Evolutionary conservation across 352 stramenopile species (phyloP), one percentile per base, ranked within the genome.

Genomic region (Plasmopara halstedii): DNA sequence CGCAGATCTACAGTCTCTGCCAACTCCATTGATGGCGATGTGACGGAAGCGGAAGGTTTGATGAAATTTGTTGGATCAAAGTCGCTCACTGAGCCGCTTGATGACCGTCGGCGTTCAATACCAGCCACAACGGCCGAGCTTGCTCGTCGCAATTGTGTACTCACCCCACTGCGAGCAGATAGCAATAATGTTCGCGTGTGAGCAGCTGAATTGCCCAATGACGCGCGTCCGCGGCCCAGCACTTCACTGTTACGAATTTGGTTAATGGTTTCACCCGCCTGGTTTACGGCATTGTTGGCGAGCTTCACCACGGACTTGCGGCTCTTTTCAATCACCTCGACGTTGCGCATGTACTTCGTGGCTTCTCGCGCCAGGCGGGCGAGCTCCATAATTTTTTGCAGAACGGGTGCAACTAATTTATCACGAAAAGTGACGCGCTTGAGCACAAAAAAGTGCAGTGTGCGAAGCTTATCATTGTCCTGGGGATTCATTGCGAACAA

Each of bases 391-490:
- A 86, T 48, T 10, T 62, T 64, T 6, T 75, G 56, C 38, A 85
- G 44, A 27, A 83, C 50, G 1, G 74, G 67, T 3, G 63, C 64
- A 22, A 84, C 49, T n/a, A 69, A 23, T 34, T 69, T 69, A 19
- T 69, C 55, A 19, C 77, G 70, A 10, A 81, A 59, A 31, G 73
- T 73, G 7, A 84, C 47, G 15, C 56, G 56, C 18, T 74, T 52
- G 11, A 83, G 57, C 2, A 89, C 62, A 49, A 56, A 73, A 48
- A 89, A 82, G 45, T 78, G 73, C 52, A 88, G 50, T n/a, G 26
- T 58, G 27, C 25, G 56, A 27, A 43, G 48, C 29, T 50, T 42
- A 9, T 34, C 23, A 15, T 62, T 41, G 15, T 48, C 49, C 22
- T 72, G 15, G 40, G 14, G 26, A 37, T 22, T 59, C 27, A 74